Conservation (phyloP, 768 basidiomycete species). For the Pisolithus orientalis region DNA sequence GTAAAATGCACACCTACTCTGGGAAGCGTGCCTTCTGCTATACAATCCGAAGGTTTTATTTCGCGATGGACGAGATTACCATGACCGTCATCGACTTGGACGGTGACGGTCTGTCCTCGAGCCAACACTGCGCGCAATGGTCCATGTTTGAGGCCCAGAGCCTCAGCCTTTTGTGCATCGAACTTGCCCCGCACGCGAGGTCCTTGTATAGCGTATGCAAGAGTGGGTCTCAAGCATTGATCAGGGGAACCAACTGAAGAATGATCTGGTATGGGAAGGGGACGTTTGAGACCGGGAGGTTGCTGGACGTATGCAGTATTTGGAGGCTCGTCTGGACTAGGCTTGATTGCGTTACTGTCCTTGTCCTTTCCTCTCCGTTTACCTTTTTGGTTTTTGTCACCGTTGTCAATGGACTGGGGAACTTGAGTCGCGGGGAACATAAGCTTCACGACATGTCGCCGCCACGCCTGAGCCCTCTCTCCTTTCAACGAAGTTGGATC, state of each 20-base stretch:
- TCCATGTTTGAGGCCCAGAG: conserved; percentile 57
- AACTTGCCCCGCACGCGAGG: conserved; percentile 65
- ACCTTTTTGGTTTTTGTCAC: conserved; percentile 2
- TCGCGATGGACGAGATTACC: conserved; percentile 39
- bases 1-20: conserved; percentile 28
- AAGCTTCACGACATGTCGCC: conserved; percentile 40
- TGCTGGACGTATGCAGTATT: conserved; percentile 8
- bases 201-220: conserved; percentile 48
- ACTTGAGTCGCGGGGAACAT: conserved; percentile 52
- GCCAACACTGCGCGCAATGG: conserved; percentile 54
- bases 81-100: conserved; percentile 42
- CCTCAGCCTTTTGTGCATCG: conserved; percentile 54
- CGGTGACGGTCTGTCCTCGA: conserved; percentile 56
- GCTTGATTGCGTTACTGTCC: neutral
- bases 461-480: conserved; percentile 49
- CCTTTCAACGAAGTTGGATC: conserved; percentile 31
- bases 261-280: conserved; percentile 20
- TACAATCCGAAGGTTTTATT: conserved; percentile 54
- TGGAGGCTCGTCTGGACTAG: conserved; percentile 1
- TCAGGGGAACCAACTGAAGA: conserved; percentile 10
- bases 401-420: conserved; percentile 6
- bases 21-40: conserved; percentile 47
- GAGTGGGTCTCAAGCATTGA: conserved; percentile 26
- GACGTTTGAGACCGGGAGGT: conserved; percentile 10
- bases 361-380: conserved; percentile 8